Conservation (phyloP, 2,329 filamentous ascomycete species). For the Dryadomyces quercus-mongolicae region DNA sequence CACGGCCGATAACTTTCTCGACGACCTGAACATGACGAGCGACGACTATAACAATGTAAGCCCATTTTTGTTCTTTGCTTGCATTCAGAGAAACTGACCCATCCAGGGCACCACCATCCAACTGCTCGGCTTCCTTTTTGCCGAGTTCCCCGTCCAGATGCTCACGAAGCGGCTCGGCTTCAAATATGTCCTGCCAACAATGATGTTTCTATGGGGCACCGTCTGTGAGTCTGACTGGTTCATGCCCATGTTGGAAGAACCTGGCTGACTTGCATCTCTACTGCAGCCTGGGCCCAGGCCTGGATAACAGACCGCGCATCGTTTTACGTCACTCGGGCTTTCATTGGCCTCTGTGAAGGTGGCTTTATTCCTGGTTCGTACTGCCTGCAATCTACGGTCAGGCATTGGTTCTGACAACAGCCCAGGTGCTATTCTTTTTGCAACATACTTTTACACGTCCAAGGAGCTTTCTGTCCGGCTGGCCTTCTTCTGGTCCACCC, state of each 20-base stretch:
- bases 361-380: slow-evolving; percentile 51
- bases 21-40: slow-evolving; percentile 33
- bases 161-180: slow-evolving; percentile 46
- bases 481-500: slow-evolving; percentile 53
- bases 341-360: slow-evolving; percentile 22
- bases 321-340: slow-evolving; percentile 37
- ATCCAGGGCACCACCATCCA: slow-evolving; percentile 38
- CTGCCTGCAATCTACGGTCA: no score
- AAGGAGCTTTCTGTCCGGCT: slow-evolving; percentile 54
- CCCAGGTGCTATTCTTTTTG: slow-evolving; percentile 49
- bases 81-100: not conserved
- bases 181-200: slow-evolving; percentile 38
- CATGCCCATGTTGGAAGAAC: no score
- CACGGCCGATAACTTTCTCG: slow-evolving; percentile 48
- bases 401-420: no score
- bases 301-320: slow-evolving; percentile 33
- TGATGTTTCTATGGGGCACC: slow-evolving; percentile 39
- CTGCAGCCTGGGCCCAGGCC: slow-evolving; percentile 32
- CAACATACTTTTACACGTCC: slow-evolving; percentile 62
- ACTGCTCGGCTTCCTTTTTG: slow-evolving; percentile 37
- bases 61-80: not conserved
- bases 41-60: slow-evolving; percentile 42
- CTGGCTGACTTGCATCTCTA: no score
- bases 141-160: slow-evolving; percentile 47
- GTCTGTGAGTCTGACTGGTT: slow-evolving; percentile 27